phyloP scores from a whole-genome alignment of 2,329 filamentous ascomycete genomes.

The Fusarium abutilonis region DNA sequence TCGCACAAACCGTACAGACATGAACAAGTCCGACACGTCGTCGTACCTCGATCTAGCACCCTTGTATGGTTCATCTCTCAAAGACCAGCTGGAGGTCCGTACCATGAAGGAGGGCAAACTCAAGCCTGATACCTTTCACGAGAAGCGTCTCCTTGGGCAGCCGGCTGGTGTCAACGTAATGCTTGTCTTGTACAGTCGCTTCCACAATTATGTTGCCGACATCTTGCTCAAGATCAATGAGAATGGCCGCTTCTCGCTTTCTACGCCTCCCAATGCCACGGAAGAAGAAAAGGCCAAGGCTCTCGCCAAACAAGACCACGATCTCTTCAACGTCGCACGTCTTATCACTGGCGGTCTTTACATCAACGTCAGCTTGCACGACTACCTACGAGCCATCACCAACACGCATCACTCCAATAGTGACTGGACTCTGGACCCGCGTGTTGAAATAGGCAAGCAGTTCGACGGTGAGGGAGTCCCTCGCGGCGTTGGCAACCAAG shows the following conservation, averaged over 20 bases:
- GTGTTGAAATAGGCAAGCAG: slow-evolving; percentile 62
- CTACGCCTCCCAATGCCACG: slow-evolving; percentile 13
- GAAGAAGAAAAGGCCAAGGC: slow-evolving; percentile 48
- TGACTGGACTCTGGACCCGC: slow-evolving; percentile 71
- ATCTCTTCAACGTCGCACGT: slow-evolving; percentile 62
- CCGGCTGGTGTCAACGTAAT: slow-evolving; percentile 75
- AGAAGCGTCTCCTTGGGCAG: slow-evolving; percentile 71
- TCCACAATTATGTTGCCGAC: slow-evolving; percentile 75
- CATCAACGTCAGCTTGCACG: slow-evolving; percentile 65
- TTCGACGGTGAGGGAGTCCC: slow-evolving; percentile 59
- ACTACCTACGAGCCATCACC: slow-evolving; percentile 70
- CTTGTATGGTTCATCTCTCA: slow-evolving; percentile 73
- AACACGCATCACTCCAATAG: slow-evolving; percentile 68
- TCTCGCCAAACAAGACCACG: slow-evolving; percentile 58
- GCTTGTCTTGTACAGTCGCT: slow-evolving; percentile 74
- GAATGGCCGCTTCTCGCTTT: slow-evolving; percentile 63
- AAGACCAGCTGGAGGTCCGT: slow-evolving; percentile 70
- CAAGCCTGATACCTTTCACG: slow-evolving; percentile 76
- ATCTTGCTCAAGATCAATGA: slow-evolving; percentile 74
- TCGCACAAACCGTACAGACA: slow-evolving; percentile 64
- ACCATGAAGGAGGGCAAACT: slow-evolving; percentile 73
- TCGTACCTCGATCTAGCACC: slow-evolving; percentile 80
- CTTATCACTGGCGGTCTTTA: slow-evolving; percentile 63
- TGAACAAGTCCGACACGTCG: slow-evolving; percentile 72
- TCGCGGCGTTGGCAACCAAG: slow-evolving; percentile 71